A percentile compares a stretch with the other conserved stretches of the same genome.
Evolutionary conservation across 2,329 filamentous ascomycete genomes (phyloP).

Genomic region (Geosmithia flava): DNA sequence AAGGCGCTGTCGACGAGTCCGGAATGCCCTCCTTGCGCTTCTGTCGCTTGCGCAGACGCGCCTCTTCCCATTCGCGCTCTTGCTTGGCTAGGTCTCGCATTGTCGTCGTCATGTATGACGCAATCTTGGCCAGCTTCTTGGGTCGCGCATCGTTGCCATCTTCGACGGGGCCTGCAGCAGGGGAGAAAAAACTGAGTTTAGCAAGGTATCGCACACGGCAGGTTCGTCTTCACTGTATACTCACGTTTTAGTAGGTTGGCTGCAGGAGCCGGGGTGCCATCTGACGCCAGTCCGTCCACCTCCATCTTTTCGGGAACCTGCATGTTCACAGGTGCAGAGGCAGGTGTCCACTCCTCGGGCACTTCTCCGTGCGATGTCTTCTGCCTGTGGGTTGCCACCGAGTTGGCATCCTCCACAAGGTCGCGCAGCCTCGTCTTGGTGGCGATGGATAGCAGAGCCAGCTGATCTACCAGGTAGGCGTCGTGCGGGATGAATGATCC

Average conservation of each 20-base stretch:
- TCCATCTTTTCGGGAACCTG: conserved; percentile 19
- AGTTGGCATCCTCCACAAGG: conserved; percentile 65
- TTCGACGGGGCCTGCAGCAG: conserved; percentile 21
- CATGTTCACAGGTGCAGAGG: conserved; percentile 44
- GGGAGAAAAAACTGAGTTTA: conserved; percentile 14
- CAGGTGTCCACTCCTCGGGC: conserved; percentile 62
- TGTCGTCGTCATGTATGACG: conserved; percentile 36
- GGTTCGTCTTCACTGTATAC: conserved; percentile 8
- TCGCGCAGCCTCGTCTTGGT: conserved; percentile 68
- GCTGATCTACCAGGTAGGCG: conserved; percentile 65
- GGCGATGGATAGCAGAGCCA: conserved; percentile 72
- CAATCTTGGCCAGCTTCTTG: conserved; percentile 33
- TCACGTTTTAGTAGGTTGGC: conserved; percentile 49
- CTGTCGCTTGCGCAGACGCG: conserved; percentile 53
- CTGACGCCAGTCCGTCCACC: conserved; percentile 15
- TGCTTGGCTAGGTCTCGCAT: conserved; percentile 50
- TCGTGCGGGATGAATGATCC: conserved; percentile 65
- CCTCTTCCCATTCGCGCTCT: conserved; percentile 64
- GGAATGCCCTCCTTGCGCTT: conserved; percentile 47
- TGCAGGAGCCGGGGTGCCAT: conserved; percentile 23
- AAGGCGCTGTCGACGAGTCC: conserved; percentile 32
- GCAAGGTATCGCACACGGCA: background rate
- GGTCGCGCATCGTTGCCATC: conserved; percentile 26
- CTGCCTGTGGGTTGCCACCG: conserved; percentile 58
- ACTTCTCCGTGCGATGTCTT: conserved; percentile 69